Base-by-base conservation (phyloP, 2,329 filamentous ascomycete species). In the Ophiostoma ulmi region DNA sequence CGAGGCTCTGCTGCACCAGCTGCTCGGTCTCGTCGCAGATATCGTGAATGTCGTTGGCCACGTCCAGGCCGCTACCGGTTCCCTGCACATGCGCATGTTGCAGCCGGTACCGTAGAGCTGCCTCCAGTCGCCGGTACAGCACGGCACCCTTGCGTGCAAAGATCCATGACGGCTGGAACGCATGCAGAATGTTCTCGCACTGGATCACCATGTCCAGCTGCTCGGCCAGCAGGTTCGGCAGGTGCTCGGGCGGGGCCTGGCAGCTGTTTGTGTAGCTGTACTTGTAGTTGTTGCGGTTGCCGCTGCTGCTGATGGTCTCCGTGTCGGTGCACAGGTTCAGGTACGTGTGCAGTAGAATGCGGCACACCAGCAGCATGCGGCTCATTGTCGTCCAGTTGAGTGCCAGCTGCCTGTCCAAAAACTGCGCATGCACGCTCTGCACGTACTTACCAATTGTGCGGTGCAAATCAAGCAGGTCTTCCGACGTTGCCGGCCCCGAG, bases 321-420 rank as follows among this genome's bases (percentile, higher is more conserved):
- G n/a, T 31, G 10, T 58, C 52, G 8, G 52, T 58, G 22, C 70
- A 72, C 20, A 69, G 26, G 22, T 68, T 70, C 31, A 72, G 67
- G 38, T 72, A 74, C 64, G 74, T 72, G 70, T 80, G 79, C 72
- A 82, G 75, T 26, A 82, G 70, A 6, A 82, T 74, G 26, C 81
- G 69, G 5, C 78, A 77, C 8, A 81, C 77, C 17, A 80, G 78
- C 8, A 81, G 75, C 14, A 81, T 72, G 3, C 81, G 78, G 69
- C 78, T 80, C 10, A 83, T 73, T 0, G 81, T 81, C 2, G 82
- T 78, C 36, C 79, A 78, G 71, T 83, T 83, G 6, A 83, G 74
- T 0, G 81, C 81, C 0, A 83, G 75, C 70, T 82, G 81, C 1
- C 80, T 77, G 69, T 83, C 80, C 65, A 81, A 77, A 41, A 81